Evolutionary conservation across 1,284 basidiomycete species (phyloP).

Genomic region (Rhodotorula sp.): DNA sequence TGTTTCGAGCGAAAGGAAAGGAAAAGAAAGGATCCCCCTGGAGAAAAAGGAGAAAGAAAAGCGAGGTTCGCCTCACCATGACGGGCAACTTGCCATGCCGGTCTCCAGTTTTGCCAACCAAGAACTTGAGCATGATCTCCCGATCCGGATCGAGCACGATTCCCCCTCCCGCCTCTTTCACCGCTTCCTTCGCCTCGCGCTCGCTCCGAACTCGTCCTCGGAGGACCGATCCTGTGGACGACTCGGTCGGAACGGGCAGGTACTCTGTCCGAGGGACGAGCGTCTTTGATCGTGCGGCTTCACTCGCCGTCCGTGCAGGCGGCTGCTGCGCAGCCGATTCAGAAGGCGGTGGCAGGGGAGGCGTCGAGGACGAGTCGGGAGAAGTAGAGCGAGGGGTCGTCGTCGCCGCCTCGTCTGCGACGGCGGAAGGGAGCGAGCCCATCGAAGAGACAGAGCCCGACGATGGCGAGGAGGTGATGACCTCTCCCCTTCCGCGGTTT

Average conservation of each 20-base stretch:
- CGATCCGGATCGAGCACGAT: constrained; percentile 45
- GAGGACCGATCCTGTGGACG: not conserved
- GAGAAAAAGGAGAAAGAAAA: not conserved
- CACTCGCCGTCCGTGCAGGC: no score
- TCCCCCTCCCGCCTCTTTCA: constrained; percentile 4
- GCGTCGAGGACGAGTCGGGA: not conserved
- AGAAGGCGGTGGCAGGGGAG: not conserved
- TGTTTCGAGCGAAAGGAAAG: no score
- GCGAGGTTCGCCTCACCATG: constrained; percentile 30
- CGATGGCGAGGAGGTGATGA: not conserved
- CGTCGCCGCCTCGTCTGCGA: not conserved
- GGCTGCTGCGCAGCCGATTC: not conserved
- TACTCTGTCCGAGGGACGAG: constrained; percentile 5
- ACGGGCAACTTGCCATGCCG: constrained; percentile 47
- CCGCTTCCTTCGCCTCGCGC: constrained; percentile 7
- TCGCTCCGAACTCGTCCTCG: not conserved
- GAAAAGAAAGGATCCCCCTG: not conserved
- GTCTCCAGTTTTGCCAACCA: constrained; percentile 46
- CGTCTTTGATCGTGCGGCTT: no score
- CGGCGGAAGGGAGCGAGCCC: constrained; percentile 1
- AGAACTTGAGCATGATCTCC: constrained; percentile 47
- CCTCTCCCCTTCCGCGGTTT: not conserved
- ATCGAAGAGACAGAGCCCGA: constrained; percentile 1
- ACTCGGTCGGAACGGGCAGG: constrained; percentile 11
- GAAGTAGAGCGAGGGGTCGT: not conserved